Evolutionary conservation across 1,284 basidiomycete genomes (phyloP).

Genomic region (Termitomyces sp.): DNA sequence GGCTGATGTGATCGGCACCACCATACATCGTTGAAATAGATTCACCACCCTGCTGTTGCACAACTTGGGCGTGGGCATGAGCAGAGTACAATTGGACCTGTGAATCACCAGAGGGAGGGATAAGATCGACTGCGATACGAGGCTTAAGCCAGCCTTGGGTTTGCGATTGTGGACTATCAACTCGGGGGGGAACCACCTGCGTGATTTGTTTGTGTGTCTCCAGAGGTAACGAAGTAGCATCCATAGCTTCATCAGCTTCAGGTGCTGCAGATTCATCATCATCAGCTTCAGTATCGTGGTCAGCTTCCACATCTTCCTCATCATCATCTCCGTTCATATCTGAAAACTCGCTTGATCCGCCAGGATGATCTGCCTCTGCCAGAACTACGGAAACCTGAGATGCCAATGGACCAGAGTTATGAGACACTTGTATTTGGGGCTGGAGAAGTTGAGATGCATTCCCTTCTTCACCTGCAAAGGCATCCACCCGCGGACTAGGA

Average conservation of each 20-base stretch:
- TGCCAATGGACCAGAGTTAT: slow-evolving; percentile 1
- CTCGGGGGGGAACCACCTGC: slow-evolving; percentile 13
- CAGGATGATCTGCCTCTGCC: slow-evolving; percentile 15
- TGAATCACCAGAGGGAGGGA: slow-evolving; percentile 31
- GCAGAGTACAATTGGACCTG: slow-evolving; percentile 7
- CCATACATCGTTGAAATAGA: slow-evolving; percentile 12
- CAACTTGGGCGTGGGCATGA: slow-evolving; percentile 13
- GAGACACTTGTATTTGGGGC: slow-evolving; percentile 11
- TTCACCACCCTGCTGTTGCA: slow-evolving; percentile 18
- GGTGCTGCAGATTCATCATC: slow-evolving; percentile 16
- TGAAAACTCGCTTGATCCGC: slow-evolving; percentile 46
- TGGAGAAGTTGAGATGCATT: slow-evolving; percentile 14
- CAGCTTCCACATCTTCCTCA: slow-evolving; percentile 34
- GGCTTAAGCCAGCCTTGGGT: slow-evolving; percentile 20
- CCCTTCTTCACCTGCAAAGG: slow-evolving; percentile 24
- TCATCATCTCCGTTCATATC: slow-evolving; percentile 55
- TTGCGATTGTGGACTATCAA: slow-evolving; percentile 8
- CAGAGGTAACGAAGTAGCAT: slow-evolving; percentile 5
- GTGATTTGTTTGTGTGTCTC: slow-evolving; percentile 16
- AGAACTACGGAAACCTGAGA: slow-evolving; percentile 5
- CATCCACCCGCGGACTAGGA: slow-evolving; percentile 44
- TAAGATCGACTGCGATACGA: slow-evolving; percentile 33
- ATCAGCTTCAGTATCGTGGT: slow-evolving; percentile 27
- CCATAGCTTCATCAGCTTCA: slow-evolving; percentile 12
- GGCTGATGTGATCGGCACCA: slow-evolving; percentile 11